Evolutionary conservation across 208 protist genomes (phyloP).

Genomic region (Leishmania turanica): DNA sequence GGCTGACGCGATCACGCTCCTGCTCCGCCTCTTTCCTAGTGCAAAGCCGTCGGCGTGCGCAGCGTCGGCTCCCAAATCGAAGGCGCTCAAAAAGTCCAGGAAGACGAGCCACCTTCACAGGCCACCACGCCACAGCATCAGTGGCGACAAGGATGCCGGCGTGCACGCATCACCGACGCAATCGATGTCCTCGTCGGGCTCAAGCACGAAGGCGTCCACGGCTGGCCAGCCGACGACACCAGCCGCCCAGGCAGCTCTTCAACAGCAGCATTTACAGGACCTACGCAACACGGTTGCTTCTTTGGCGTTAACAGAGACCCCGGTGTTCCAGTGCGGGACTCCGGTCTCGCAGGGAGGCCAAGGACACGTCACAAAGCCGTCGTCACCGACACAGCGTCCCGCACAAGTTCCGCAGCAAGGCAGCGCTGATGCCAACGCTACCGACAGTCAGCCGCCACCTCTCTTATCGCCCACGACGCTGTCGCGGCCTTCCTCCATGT

Average conservation of each 20-base stretch:
- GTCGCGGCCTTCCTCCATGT: neutral
- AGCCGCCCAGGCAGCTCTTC: neutral
- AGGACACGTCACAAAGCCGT: neutral
- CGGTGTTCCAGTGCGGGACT: neutral
- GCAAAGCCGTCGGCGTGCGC: neutral
- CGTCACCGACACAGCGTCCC: neutral
- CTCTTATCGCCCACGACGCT: neutral
- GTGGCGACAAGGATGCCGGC: neutral
- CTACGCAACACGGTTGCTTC: neutral
- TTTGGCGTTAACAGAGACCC: neutral
- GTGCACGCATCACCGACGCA: neutral
- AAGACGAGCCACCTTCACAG: neutral
- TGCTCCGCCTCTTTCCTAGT: constrained; percentile 22
- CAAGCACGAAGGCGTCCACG: neutral
- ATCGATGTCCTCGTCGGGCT: neutral
- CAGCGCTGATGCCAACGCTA: neutral
- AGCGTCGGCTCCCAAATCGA: neutral
- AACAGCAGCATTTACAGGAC: neutral
- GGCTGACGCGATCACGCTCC: constrained; percentile 38
- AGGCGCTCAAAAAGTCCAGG: neutral
- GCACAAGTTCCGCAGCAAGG: neutral
- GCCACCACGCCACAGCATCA: neutral
- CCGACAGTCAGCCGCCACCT: neutral
- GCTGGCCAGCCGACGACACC: neutral
- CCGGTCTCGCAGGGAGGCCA: neutral